Base-by-base conservation (phyloP, 495 filamentous ascomycete species). In the Tetracladium marchalianum region DNA sequence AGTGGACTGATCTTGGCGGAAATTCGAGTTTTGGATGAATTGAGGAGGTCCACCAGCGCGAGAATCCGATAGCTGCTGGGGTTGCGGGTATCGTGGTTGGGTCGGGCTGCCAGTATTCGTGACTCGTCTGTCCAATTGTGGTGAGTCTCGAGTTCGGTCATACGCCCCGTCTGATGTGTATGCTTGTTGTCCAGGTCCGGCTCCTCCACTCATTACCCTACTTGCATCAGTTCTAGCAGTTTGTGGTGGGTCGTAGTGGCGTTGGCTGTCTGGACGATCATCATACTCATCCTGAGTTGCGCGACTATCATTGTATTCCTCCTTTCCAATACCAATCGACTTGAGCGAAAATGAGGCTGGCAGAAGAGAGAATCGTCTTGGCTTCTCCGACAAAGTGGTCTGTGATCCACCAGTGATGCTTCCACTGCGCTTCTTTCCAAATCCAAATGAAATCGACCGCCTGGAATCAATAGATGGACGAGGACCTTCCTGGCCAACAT, bases 391-490 rank as follows among this genome's bases (percentile, higher is more conserved):
- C 15, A 73, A 73, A 7, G 64, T 61, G 8, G 63, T 43, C 31
- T 68, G 66, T 41, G 58, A 63, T 41, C 76, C 67, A 12, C 53
- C 72, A 4, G 65, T 52, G 32, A 78, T 72, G 47, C 73, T 77
- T 38, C 75, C 75, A 38, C 76, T 79, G 35, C 68, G 68, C 70
- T 89, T 92, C 61, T 85, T 78, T 42, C 71, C 80, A 41, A 85
- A 78, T 5, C 77, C 78, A 50, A 88, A 77, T 19, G 84, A 86
- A 43, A 82, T 81, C 0, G 87, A 87, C 18, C 85, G 79, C 53
- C 69, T 68, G 39, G 73, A 93, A 55, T 95, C 90, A 62, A 84
- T 82, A 4, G 87, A 94, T 33, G 74, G 71, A 36, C 90, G 75
- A 7, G 82, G 75, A 41, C 72, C 66, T 31, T 83, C 71, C 34